These are phyloP conservation scores for Magnolia officinalis DNA, from an alignment of 164 flowering plant species.

Conservation along the genomic window DNA sequence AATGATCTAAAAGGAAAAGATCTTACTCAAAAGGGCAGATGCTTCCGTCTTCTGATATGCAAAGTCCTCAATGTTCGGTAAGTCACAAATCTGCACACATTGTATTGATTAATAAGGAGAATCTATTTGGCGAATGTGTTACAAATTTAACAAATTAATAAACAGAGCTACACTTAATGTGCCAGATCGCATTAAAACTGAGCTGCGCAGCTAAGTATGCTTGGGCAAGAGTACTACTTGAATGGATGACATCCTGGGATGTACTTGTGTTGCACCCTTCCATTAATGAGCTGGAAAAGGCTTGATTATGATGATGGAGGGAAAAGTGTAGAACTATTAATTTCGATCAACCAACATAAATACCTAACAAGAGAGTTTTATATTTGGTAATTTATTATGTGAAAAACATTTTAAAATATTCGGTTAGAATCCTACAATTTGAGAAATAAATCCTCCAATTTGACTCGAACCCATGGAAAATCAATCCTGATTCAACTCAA, in stretches of 20 bases:
- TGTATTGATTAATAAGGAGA: background rate
- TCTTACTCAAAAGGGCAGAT: constrained; percentile 36
- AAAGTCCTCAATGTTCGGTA: constrained; percentile 84
- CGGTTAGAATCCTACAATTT: no score
- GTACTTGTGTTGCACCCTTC: background rate
- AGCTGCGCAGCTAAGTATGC: background rate
- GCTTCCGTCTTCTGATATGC: constrained; percentile 39
- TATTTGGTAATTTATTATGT: no score
- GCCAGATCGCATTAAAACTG: background rate
- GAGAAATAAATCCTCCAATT: no score
- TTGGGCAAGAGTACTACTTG: background rate
- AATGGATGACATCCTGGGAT: background rate
- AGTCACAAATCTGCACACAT: constrained; percentile 35
- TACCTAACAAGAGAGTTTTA: no score
- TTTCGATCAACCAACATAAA: no score
- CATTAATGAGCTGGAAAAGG: background rate
- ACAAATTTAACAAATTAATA: background rate
- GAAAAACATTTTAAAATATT: no score
- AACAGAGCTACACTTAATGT: background rate
- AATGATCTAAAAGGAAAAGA: background rate
- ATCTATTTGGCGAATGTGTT: no score
- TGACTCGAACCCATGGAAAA: no score
- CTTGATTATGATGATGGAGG: background rate
- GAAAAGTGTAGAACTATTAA: no score
- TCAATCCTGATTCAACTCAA: no score